phyloP scores from a whole-genome alignment of 2,329 filamentous ascomycete species.

The Calonectria crousiana region DNA sequence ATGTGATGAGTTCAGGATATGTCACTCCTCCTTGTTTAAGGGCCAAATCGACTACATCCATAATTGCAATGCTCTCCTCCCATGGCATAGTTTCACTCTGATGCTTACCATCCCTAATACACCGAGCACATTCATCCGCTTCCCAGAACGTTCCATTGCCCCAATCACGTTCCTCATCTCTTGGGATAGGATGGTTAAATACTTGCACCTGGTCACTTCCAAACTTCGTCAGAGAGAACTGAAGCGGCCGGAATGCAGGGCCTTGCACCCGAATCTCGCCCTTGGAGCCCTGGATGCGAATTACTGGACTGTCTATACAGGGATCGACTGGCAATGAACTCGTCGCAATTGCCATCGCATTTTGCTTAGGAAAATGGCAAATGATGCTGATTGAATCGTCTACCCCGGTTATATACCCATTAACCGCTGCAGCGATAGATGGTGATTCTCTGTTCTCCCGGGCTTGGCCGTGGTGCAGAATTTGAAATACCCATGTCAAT shows the following conservation, averaged over 20 bases:
- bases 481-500: slow-evolving; percentile 74
- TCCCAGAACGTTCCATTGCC: slow-evolving; percentile 92
- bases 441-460: neutral
- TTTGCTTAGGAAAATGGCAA: slow-evolving; percentile 75
- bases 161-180: slow-evolving; percentile 47
- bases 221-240: neutral
- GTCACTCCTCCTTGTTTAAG: slow-evolving; percentile 64
- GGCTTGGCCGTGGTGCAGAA: slow-evolving; percentile 15
- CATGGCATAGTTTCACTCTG: slow-evolving; percentile 79
- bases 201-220: neutral
- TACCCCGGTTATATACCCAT: slow-evolving; percentile 5
- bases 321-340: slow-evolving; percentile 75
- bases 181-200: neutral
- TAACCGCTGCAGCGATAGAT: neutral
- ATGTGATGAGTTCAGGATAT: slow-evolving; percentile 70
- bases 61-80: slow-evolving; percentile 84
- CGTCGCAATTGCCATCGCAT: slow-evolving; percentile 51
- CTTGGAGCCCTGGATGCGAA: slow-evolving; percentile 73
- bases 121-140: slow-evolving; percentile 82
- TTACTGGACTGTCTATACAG: slow-evolving; percentile 55
- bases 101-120: slow-evolving; percentile 81
- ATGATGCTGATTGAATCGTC: slow-evolving; percentile 77
- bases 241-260: slow-evolving; percentile 55
- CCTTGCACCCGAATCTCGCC: slow-evolving; percentile 34
- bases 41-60: slow-evolving; percentile 76